Base-by-base conservation (phyloP, 257 asterid genomes). In the Gardenia jasminoides region DNA sequence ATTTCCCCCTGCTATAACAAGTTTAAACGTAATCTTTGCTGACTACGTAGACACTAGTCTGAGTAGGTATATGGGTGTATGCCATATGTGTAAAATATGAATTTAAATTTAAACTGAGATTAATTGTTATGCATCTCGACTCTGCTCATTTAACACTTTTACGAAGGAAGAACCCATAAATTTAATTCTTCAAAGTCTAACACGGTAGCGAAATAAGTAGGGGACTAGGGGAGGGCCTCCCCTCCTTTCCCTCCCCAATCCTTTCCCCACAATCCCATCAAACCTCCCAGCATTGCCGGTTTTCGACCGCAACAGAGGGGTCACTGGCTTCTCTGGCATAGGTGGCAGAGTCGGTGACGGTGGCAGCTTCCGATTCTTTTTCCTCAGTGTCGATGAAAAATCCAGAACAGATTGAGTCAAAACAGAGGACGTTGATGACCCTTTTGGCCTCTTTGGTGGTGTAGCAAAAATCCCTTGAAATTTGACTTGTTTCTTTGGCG, bases 361-460 rank as follows among this genome's bases (percentile, higher is more conserved):
- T 46, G 79, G 75, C 44, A 98, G 99, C 82, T 84, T 95, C 85
- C 99, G 87, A 52, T 95, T 95, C 88, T 93, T 98, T 82, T 95
- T 95, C 83, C 98, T 78, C 84, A 92, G 61, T 1, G 87, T 91
- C 1, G 94, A 86, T 12, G 97, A 88, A 85, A 95, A 93, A 76
- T 95, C 97, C 36, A 97, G 98, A 72, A 93, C 97, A 1, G 99
- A 94, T 33, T 94, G 98, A 3, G 97, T 72, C 85, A 93, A 59
- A 72, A 83, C 83, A 16, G 96, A 88, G 24, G 88, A 58, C 7
- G 89, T 87, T 9, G 88, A 48, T 9, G 88, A 46, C 67, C 82
- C 82, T 73, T 74, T 91, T 2, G 91, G 24, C 88, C 91, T 84
- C 79, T 62, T 88, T 0, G 94, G 91, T 16, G 97, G 97, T 0